A percentile compares a stretch with the other conserved stretches of the same genome.
Evolutionary conservation across 2,329 filamentous ascomycete species (phyloP).

Genomic region (Penicillium sp.): DNA sequence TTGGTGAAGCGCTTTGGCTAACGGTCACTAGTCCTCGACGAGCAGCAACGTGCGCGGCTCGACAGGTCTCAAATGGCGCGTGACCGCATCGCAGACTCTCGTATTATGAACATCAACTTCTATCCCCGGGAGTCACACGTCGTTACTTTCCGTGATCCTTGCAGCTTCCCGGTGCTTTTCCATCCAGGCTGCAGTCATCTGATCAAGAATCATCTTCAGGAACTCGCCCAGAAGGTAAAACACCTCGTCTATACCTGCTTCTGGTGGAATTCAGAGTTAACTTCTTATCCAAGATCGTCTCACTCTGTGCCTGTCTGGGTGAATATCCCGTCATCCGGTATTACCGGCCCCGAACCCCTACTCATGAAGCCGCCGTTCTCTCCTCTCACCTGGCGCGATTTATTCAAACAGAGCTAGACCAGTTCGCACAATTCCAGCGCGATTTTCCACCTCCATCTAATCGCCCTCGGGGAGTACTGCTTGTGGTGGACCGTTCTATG

Average conservation of each 20-base stretch:
- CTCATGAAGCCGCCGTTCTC: conserved; percentile 82
- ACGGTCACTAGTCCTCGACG: conserved; percentile 57
- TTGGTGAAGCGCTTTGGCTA: conserved; percentile 16
- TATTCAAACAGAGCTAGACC: conserved; percentile 84
- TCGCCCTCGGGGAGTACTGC: conserved; percentile 73
- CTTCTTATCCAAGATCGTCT: conserved; percentile 59
- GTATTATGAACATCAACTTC: conserved; percentile 81
- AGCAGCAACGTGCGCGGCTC: conserved; percentile 65
- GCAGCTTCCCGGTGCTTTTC: conserved; percentile 89
- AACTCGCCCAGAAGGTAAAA: conserved; percentile 77
- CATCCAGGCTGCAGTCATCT: conserved; percentile 85
- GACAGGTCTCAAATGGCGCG: conserved; percentile 65
- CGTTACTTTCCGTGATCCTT: conserved; percentile 87
- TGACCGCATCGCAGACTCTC: conserved; percentile 72
- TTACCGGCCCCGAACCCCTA: conserved; percentile 68
- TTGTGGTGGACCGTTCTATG: conserved; percentile 90
- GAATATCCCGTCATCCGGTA: conserved; percentile 93
- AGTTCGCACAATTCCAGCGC: conserved; percentile 76
- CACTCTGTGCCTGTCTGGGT: conserved; percentile 84
- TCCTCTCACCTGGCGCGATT: conserved; percentile 85
- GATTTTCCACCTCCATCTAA: conserved; percentile 72
- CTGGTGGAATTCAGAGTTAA: conserved; percentile 18
- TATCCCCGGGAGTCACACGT: conserved; percentile 87
- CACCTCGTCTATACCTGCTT: neutral
- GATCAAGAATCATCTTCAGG: conserved; percentile 76